phyloP scores from a whole-genome alignment of 108 stramenopile genomes.

The Skeletonema costatum region DNA sequence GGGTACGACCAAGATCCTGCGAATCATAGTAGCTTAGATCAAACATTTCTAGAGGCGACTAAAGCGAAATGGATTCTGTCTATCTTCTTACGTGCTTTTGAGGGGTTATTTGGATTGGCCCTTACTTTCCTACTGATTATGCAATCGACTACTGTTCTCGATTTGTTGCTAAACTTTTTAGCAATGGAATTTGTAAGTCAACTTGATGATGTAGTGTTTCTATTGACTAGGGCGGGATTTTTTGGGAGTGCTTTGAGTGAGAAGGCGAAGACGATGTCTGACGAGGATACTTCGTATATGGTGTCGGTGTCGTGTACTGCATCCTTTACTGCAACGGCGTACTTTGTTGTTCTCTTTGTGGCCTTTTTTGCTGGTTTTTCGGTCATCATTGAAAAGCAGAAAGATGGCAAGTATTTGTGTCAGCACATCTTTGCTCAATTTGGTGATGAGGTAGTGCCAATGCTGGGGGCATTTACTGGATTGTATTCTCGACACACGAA shows the following conservation, averaged over 20 bases:
- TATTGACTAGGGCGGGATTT: not conserved
- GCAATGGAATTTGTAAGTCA: constrained; percentile 29
- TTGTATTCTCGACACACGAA: not conserved
- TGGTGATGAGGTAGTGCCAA: constrained; percentile 24
- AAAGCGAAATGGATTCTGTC: not conserved
- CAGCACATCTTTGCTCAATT: constrained; percentile 24
- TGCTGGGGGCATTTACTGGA: constrained; percentile 25
- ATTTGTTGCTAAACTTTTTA: constrained; percentile 33
- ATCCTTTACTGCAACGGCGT: not conserved
- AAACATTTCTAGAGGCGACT: not conserved
- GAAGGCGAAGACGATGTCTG: constrained; percentile 5
- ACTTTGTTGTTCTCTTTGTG: constrained; percentile 8
- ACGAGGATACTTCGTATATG: too few species aligned
- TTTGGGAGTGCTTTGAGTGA: constrained; percentile 7
- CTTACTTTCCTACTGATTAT: constrained; percentile 21
- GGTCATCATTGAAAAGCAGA: too few species aligned
- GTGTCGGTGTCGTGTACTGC: too few species aligned
- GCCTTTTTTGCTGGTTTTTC: constrained; percentile 5
- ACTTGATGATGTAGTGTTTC: constrained; percentile 25
- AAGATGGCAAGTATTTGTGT: too few species aligned
- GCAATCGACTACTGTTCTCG: constrained; percentile 2
- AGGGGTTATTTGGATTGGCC: constrained; percentile 14
- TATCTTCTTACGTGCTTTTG: not conserved
- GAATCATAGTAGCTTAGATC: too few species aligned
- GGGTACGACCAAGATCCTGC: not conserved